Base-by-base conservation (phyloP, 768 basidiomycete species). In the Amanita phalloides region DNA sequence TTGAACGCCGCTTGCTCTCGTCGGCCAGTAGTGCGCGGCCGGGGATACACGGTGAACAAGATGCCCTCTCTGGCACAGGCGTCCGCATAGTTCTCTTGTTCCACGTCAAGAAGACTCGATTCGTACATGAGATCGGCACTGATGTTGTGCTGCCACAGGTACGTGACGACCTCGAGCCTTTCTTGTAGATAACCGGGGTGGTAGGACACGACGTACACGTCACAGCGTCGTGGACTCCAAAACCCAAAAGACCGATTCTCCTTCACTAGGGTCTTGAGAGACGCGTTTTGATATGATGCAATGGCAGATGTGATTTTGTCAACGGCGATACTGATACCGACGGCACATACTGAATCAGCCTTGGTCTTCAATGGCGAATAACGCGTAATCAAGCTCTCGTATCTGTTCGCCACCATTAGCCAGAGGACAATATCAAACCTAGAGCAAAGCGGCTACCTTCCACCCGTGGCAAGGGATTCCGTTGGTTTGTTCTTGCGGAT, bases 41-140 rank as follows among this genome's bases (percentile, higher is more conserved):
- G 68, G 30, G 71, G 67, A 52, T 71, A 73, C 3, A 71, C 71
- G 6, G 67, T 74, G 54, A 75, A 78, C 90, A 91, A 59, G 37
- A 92, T 90, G 9, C 90, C 90, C 64, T 92, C 89, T n/a, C 81
- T 68, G n/a, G 68, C 68, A 60, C 89, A 91, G 23, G 76, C 65
- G 44, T 86, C 86, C 21, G 79, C 64, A 56, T 84, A 73, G 48
- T 75, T 79, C 65, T 87, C 84, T 52, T 79, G 76, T 45, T 84
- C 82, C 3, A 68, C 62, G 50, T 82, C 81, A 4, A 71, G 69
- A 37, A 90, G 61, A 10, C 79, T 84, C 2, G 78, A 75, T 54
- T 92, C 90, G 58, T 92, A 92, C 85, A 91, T 89, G 49, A 92
- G 69, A 64, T 92, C 90, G 0, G 88, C 84, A 57, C 87, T 90